Conservation (phyloP, 305 asterid species). For the Plantago rigida region DNA sequence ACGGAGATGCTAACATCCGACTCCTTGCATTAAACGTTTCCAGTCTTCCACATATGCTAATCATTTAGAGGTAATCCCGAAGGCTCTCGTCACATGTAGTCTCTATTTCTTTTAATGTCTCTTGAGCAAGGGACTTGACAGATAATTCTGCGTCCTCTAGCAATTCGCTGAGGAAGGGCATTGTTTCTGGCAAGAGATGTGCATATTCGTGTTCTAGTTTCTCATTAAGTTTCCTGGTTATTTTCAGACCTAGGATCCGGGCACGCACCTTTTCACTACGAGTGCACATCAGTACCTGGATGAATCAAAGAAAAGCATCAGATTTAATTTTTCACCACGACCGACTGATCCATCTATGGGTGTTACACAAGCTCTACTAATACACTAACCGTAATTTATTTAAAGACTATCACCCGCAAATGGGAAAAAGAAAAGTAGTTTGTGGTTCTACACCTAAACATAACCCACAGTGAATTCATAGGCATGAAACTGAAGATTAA, state of each 20-base stretch:
- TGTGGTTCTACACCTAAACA: no score
- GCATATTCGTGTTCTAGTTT: conserved; percentile 74
- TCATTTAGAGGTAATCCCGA: conserved; percentile 44
- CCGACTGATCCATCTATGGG: no score
- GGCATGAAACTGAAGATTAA: no score
- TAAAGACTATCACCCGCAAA: no score
- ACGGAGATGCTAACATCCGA: no score
- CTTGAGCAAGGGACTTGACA: conserved; percentile 80
- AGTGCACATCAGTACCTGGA: conserved; percentile 86
- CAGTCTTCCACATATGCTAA: no score
- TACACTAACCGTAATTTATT: no score
- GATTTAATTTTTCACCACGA: neutral
- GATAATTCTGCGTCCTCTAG: conserved; percentile 71
- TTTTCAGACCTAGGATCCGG: conserved; percentile 72
- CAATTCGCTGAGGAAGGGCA: conserved; percentile 81
- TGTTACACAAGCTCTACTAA: no score
- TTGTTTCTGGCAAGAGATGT: conserved; percentile 65
- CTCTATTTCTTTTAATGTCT: conserved; percentile 71
- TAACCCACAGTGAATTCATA: no score
- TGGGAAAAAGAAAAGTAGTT: no score
- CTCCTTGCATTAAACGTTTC: no score
- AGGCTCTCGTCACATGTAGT: conserved; percentile 73
- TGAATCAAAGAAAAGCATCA: neutral
- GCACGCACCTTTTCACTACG: conserved; percentile 69
- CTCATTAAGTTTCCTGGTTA: conserved; percentile 54